These are phyloP conservation scores for Phoenix roebelenii DNA, from an alignment of 176 grass and related monocot species.

Conservation along the genomic window DNA sequence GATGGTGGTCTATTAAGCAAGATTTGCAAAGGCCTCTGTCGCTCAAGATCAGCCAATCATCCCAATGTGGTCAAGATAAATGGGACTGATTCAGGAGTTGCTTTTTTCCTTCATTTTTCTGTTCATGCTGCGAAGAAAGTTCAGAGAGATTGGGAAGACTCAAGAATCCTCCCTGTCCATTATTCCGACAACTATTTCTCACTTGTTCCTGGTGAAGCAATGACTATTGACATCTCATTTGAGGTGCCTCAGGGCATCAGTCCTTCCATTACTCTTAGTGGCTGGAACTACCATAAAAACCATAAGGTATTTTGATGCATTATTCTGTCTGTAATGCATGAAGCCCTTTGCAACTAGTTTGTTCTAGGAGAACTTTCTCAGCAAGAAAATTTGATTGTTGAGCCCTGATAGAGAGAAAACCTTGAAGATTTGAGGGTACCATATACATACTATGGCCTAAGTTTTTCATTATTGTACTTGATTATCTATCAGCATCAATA, in stretches of 20 bases:
- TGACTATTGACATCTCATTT: slow-evolving; percentile 47
- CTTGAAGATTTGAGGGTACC: too few species aligned
- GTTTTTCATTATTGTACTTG: too few species aligned
- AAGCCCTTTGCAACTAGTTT: too few species aligned
- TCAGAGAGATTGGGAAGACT: slow-evolving; percentile 36
- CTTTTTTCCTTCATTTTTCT: slow-evolving; percentile 82
- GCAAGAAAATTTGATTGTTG: too few species aligned
- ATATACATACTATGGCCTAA: too few species aligned
- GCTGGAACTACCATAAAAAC: slow-evolving; percentile 62
- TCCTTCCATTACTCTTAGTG: slow-evolving; percentile 52
- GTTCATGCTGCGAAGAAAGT: slow-evolving; percentile 48
- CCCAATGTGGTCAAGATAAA: slow-evolving; percentile 30
- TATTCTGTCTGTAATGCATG: too few species aligned
- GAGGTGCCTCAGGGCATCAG: slow-evolving; percentile 49
- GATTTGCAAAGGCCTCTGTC: slow-evolving; percentile 20
- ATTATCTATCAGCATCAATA: too few species aligned
- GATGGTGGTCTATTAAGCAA: slow-evolving; percentile 28
- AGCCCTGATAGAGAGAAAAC: too few species aligned
- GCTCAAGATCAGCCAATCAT: slow-evolving; percentile 15
- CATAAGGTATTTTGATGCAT: slow-evolving; percentile 31
- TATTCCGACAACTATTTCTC: slow-evolving; percentile 92
- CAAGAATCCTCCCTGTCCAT: slow-evolving; percentile 90
- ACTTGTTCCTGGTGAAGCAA: slow-evolving; percentile 61
- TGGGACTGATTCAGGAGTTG: slow-evolving; percentile 54
- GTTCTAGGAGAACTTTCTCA: too few species aligned